These are phyloP conservation scores for Plenodomus lindquistii DNA, from an alignment of 2,329 filamentous ascomycete species.

Conservation along the genomic window DNA sequence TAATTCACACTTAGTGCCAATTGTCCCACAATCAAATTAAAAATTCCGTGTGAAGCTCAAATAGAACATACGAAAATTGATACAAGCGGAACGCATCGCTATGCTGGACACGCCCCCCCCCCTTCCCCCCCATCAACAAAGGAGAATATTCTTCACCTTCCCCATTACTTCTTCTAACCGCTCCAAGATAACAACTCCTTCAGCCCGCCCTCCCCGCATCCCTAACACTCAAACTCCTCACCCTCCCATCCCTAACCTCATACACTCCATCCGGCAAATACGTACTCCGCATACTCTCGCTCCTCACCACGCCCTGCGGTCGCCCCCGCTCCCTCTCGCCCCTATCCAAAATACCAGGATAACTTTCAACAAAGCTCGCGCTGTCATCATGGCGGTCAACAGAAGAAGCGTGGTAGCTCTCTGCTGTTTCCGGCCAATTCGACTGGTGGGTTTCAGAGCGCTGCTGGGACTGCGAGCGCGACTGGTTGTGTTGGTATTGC, in stretches of 20 bases:
- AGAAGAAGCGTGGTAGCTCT: not conserved
- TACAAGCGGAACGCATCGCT: too few species aligned
- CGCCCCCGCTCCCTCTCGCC: not conserved
- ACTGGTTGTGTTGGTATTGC: not conserved
- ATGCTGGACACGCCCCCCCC: too few species aligned
- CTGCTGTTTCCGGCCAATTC: not conserved
- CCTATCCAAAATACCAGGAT: not conserved
- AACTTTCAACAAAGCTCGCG: not conserved
- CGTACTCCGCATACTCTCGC: conserved; percentile 1
- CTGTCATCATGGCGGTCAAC: not conserved
- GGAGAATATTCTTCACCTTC: too few species aligned
- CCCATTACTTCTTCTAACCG: too few species aligned
- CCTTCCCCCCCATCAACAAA: too few species aligned
- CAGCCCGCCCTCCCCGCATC: too few species aligned
- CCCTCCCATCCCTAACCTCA: conserved; percentile 8
- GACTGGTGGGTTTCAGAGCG: not conserved
- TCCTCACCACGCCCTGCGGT: not conserved
- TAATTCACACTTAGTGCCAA: too few species aligned
- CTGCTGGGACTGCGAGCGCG: not conserved
- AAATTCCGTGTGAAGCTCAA: too few species aligned
- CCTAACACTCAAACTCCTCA: not conserved
- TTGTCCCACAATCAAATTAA: too few species aligned
- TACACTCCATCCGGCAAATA: conserved; percentile 9
- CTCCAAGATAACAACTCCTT: too few species aligned
- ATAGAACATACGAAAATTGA: too few species aligned